A percentile compares a stretch with the other conserved stretches of the same genome.
Conservation (phyloP, 495 filamentous ascomycete species). For the Lentithecium fluviatile region DNA sequence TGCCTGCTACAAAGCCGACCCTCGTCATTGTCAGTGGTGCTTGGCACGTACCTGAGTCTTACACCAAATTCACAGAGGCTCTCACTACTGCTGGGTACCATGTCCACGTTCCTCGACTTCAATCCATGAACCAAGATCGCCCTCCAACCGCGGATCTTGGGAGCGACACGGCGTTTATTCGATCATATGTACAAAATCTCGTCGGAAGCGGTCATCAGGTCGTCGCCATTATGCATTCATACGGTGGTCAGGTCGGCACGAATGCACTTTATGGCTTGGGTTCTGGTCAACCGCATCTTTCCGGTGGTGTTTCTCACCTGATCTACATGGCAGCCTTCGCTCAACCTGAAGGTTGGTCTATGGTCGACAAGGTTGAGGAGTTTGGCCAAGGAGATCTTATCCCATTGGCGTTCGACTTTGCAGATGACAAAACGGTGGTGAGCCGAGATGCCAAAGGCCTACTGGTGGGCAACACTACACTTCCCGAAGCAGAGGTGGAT, state of each 20-base stretch:
- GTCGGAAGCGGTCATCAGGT: slow-evolving; percentile 32
- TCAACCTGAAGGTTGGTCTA: slow-evolving; percentile 29
- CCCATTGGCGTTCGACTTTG: slow-evolving; percentile 40
- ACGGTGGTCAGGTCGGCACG: slow-evolving; percentile 42
- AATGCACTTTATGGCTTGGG: slow-evolving; percentile 38
- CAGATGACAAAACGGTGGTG: slow-evolving; percentile 36
- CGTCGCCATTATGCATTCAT: slow-evolving; percentile 42
- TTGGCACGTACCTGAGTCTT: slow-evolving; percentile 40
- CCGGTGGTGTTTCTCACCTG: slow-evolving; percentile 39
- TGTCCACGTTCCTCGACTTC: slow-evolving; percentile 40
- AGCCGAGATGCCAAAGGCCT: slow-evolving; percentile 32
- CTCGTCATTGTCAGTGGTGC: slow-evolving; percentile 39
- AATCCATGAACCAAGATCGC: slow-evolving; percentile 34
- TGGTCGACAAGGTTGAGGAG: slow-evolving; percentile 39
- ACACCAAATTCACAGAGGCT: slow-evolving; percentile 38
- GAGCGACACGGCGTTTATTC: slow-evolving; percentile 35
- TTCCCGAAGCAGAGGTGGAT: slow-evolving; percentile 14
- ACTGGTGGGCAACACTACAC: not conserved
- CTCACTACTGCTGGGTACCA: slow-evolving; percentile 37
- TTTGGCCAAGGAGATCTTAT: slow-evolving; percentile 39
- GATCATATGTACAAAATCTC: slow-evolving; percentile 36
- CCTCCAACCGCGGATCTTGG: slow-evolving; percentile 32
- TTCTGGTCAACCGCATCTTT: not conserved
- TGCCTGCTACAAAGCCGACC: not conserved
- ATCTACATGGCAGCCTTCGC: slow-evolving; percentile 42